Evolutionary conservation across 2,329 filamentous ascomycete genomes (phyloP).

Genomic region (Orbilia blumenaviensis): DNA sequence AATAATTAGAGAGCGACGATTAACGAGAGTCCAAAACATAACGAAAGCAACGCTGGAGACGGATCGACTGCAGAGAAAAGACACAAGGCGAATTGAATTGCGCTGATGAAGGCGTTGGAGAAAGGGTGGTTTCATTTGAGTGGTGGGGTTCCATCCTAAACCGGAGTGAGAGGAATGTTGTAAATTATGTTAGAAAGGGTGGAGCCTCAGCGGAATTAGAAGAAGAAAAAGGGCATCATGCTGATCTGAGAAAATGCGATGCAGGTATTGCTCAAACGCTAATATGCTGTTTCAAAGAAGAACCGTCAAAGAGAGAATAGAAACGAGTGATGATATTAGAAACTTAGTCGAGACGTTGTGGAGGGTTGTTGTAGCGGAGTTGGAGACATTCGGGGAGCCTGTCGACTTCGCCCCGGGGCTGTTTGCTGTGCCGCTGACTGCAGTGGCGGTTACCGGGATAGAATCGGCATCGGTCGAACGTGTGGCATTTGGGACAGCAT

Average conservation of each 20-base stretch:
- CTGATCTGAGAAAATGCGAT: conserved; percentile 18
- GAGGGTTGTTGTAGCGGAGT: neutral
- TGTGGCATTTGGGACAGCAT: conserved; percentile 68
- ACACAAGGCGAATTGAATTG: neutral
- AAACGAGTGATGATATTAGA: conserved; percentile 25
- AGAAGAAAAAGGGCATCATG: neutral
- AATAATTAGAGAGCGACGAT: conserved; percentile 6
- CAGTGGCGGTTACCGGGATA: conserved; percentile 49
- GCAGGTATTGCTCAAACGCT: conserved; percentile 45
- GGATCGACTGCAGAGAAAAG: neutral
- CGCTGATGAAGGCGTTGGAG: neutral
- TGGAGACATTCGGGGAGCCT: conserved; percentile 25
- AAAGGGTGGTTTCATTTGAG: neutral
- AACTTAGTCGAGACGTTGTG: conserved; percentile 2
- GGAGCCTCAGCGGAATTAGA: neutral
- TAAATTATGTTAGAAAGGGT: neutral
- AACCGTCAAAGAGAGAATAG: conserved; percentile 27
- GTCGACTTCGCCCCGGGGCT: conserved; percentile 23
- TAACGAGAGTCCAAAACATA: neutral
- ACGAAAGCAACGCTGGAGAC: neutral
- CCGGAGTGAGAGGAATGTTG: neutral
- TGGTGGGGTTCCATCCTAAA: neutral
- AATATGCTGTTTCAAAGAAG: conserved; percentile 41
- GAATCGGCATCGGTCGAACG: conserved; percentile 65
- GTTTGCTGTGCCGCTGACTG: neutral